Base-by-base conservation (phyloP, 352 stramenopile genomes). In the Paralagenidium karlingii region DNA sequence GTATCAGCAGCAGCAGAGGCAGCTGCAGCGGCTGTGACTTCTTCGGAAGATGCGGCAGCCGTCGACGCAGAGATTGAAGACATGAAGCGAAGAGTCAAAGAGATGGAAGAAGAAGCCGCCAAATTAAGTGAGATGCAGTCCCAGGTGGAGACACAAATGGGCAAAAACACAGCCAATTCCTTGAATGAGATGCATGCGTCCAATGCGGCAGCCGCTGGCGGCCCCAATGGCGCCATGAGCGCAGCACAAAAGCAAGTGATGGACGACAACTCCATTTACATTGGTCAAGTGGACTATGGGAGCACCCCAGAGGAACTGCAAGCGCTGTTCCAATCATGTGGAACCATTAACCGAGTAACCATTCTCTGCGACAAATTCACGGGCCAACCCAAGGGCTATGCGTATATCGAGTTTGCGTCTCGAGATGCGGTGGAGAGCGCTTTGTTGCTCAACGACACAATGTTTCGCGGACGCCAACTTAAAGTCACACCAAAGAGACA, bases 301-400 rank as follows among this genome's bases (percentile, higher is more conserved):
- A 84, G 85, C 29, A 97, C 88, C 16, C 87, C 93, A 0, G 92
- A 98, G 49, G 91, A 98, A 58, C 64, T 99, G 4, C 82, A 98
- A 42, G 70, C 83, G 31, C 85, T 98, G 47, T 99, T 99, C 70
- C 77, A 96, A 53, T 84, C 75, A 6, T 99, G 94, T 55, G 95
- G 94, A 21, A 96, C 80, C 18, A 96, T 98, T 34, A 97, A 98
- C 56, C 80, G 94, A 39, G 86, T 99, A 10, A 99, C 95, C 13
- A 99, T 99, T 51, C 67, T 98, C 16, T 98, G 91, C 57, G 92
- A 99, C 67, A 98, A 98, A 63, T 96, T 94, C 51, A 97, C 94
- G 15, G 90, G 93, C 27, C 80, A 94, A 43, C 85, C 89, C 2
- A 96, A 97, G 81, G 82, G 94, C 39, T 96, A 90, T 48, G 88